Evolutionary conservation across 2,329 filamentous ascomycete species (phyloP).

Genomic region (Fusarium beomiforme): DNA sequence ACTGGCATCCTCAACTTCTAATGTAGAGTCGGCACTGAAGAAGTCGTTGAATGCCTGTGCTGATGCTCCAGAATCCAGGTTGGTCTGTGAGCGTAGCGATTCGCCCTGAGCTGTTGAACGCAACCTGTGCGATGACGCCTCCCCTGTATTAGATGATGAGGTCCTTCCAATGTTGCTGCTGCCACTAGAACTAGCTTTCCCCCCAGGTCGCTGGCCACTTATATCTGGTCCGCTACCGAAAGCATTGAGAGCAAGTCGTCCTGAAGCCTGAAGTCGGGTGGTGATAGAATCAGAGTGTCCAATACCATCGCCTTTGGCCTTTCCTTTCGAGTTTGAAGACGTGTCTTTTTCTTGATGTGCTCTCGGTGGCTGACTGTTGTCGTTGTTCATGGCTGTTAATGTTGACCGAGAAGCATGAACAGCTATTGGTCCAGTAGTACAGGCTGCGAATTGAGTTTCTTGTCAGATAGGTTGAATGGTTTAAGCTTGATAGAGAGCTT

Average conservation of each 20-base stretch:
- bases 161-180: constrained; percentile 20
- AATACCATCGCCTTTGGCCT: constrained; percentile 30
- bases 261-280: constrained; percentile 44
- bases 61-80: constrained; percentile 43
- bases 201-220: constrained; percentile 19
- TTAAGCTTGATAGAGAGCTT: neutral
- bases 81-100: constrained; percentile 23
- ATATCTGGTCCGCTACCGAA: constrained; percentile 31
- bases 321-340: constrained; percentile 24
- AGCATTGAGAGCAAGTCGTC: constrained; percentile 42
- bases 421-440: neutral
- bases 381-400: constrained; percentile 22
- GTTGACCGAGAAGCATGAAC: neutral
- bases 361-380: constrained; percentile 1
- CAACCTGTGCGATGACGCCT: constrained; percentile 38
- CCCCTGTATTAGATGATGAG: constrained; percentile 22
- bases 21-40: constrained; percentile 20
- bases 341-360: neutral
- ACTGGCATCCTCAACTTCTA: constrained; percentile 11
- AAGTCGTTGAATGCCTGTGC: constrained; percentile 46
- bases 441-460: neutral
- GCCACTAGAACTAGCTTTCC: constrained; percentile 34
- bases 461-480: neutral
- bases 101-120: constrained; percentile 23
- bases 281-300: constrained; percentile 24